These are phyloP conservation scores for Serendipita sp. DNA, from an alignment of 768 basidiomycete species.

Conservation along the genomic window DNA sequence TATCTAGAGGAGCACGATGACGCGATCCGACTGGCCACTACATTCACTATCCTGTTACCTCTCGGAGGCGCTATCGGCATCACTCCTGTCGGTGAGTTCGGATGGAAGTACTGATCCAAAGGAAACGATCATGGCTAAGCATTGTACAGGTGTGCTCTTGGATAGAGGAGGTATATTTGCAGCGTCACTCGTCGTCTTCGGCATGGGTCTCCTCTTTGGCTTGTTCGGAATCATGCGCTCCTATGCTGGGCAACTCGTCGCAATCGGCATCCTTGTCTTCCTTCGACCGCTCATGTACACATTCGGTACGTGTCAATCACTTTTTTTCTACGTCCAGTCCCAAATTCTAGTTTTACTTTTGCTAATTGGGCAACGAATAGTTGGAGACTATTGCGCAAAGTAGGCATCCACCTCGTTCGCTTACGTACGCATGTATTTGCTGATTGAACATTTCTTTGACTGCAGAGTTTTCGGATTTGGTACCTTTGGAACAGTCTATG, in stretches of 20 bases:
- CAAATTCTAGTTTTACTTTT: too few species aligned
- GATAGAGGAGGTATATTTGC: conserved; percentile 9
- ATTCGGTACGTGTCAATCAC: conserved; percentile 13
- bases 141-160: conserved; percentile 9
- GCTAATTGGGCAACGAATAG: conserved; percentile 9
- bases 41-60: conserved; percentile 24
- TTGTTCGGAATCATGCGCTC: conserved; percentile 17
- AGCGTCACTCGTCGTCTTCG: conserved; percentile 16
- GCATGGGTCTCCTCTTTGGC: conserved; percentile 19
- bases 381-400: conserved; percentile 15
- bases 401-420: too few species aligned
- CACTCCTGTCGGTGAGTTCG: conserved; percentile 19
- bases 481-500: conserved; percentile 26
- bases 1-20: conserved; percentile 18
- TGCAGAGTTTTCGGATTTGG: conserved; percentile 19
- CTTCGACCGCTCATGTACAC: conserved; percentile 24
- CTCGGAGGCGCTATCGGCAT: conserved; percentile 22
- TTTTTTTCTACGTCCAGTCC: too few species aligned
- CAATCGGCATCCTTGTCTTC: conserved; percentile 21
- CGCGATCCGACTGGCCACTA: conserved; percentile 19
- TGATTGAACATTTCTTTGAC: neutral
- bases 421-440: neutral
- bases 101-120: too few species aligned
- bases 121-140: conserved; percentile 16
- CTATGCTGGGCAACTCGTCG: conserved; percentile 17